Conservation (phyloP, 176 grass and related monocot genomes). For the Pontederia paniculata region DNA sequence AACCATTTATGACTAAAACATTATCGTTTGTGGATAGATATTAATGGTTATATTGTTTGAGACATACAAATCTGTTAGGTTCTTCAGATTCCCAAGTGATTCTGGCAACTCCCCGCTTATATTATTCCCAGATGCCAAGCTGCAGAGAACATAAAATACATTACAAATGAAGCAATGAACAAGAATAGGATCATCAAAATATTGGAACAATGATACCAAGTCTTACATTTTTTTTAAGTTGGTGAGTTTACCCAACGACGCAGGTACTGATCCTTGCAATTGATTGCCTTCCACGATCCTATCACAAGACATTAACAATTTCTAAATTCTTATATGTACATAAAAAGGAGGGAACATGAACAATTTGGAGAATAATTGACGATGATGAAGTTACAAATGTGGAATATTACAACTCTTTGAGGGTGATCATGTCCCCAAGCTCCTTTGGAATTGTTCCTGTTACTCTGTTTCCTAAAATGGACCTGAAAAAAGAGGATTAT, state of each 20-base stretch:
- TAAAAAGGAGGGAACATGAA: too few relatives aligned
- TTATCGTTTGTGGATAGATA: not conserved
- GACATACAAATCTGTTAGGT: conserved; percentile 10
- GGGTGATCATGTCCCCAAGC: conserved; percentile 5
- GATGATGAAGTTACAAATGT: too few relatives aligned
- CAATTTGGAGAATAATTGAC: too few relatives aligned
- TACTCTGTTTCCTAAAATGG: conserved; percentile 10
- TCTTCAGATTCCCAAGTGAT: conserved; percentile 15
- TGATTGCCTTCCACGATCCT: conserved; percentile 11
- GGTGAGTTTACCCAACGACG: conserved; percentile 1
- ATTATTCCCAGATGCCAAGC: not conserved
- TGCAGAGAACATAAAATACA: not conserved
- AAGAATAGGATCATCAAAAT: not conserved
- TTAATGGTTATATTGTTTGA: not conserved
- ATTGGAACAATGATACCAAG: not conserved
- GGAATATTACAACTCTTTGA: conserved; percentile 1
- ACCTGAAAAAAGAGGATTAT: not conserved
- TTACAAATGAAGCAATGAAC: not conserved
- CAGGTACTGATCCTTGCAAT: conserved; percentile 5
- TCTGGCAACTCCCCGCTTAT: conserved; percentile 17
- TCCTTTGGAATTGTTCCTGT: conserved; percentile 10
- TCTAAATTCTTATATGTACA: too few relatives aligned
- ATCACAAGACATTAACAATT: not conserved
- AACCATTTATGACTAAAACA: too few relatives aligned
- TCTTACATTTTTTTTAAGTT: conserved; percentile 11